Evolutionary conservation across 495 filamentous ascomycete genomes (phyloP), one percentile per base, ranked within the genome.

Genomic region (Emericellopsis terricola): DNA sequence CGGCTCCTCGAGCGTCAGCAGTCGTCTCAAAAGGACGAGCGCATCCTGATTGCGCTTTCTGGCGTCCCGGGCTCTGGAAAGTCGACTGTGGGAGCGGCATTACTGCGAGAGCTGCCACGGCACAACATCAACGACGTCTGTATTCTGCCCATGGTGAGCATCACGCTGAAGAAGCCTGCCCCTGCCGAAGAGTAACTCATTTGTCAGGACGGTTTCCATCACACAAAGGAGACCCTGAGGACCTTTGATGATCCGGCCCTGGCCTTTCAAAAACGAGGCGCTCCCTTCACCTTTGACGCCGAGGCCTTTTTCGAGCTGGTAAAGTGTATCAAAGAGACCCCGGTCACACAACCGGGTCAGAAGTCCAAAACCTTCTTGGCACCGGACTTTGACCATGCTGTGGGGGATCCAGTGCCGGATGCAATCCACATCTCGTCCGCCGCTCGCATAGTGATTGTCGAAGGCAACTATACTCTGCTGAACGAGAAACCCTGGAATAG

Each of bases 11-110:
- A 4, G 23, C 23, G 23, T 14, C 32, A 24, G 19, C 16, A 34
- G 9, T 4, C 32, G 7, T 34, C 17, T 7, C 4, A 13, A 4
- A 17, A 17, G 9, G 13, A 20, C 9, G 4, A 24, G 15, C 32
- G 32, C 15, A 20, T 34, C 19, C 16, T 34, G 4, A 24, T 63
- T 21, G 59, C 53, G 24, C 53, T 67, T 15, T 59, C 60, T 7
- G 61, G 61, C 6, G 39, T 55, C 2, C 60, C 63, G 5, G 63
- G 63, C 1, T 57, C 57, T 2, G 63, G 63, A 5, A 67, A 65
- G 36, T 59, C 63, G 4, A 67, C 63, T 2, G 59, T 54, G 7
- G 56, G 57, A 2, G 38, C 48, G 11, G 50, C 50, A 1, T 38
- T 63, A 7, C 42, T 52, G 3, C 37, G 38, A 13, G 42, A 41